Conservation (phyloP, 176 grass and related monocot species). For the Saccharum officinarum region DNA sequence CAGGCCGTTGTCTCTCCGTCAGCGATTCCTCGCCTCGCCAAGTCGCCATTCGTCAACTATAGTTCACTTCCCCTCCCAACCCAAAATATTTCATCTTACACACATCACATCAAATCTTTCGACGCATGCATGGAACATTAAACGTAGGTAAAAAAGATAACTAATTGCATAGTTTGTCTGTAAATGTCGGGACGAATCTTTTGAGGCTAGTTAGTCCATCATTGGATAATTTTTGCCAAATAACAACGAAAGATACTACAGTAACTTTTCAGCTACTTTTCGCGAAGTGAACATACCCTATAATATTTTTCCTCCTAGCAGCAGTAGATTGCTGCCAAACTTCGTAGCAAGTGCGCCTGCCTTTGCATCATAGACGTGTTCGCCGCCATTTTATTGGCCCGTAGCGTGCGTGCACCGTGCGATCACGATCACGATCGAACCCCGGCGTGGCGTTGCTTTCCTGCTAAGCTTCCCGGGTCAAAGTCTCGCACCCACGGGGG, state of each 20-base stretch:
- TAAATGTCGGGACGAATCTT: too few species aligned
- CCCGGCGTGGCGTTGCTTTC: slow-evolving; percentile 8
- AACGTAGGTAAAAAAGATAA: too few species aligned
- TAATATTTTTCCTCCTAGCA: not conserved
- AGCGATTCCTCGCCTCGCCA: not conserved
- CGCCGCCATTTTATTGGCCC: not conserved
- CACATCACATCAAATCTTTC: too few species aligned
- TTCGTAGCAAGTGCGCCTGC: not conserved
- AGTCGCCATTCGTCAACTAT: not conserved
- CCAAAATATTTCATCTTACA: too few species aligned
- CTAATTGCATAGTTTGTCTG: too few species aligned
- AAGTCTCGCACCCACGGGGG: not conserved
- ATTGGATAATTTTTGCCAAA: too few species aligned
- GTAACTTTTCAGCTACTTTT: too few species aligned
- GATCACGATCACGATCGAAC: slow-evolving; percentile 21
- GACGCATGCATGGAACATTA: too few species aligned
- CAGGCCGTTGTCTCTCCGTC: not conserved
- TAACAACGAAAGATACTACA: too few species aligned
- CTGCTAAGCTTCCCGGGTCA: slow-evolving; percentile 22
- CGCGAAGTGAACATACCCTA: too few species aligned
- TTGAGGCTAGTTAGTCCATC: too few species aligned
- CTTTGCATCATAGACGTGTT: not conserved
- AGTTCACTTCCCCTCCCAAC: too few species aligned
- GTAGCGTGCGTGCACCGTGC: not conserved
- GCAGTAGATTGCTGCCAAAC: not conserved